Base-by-base conservation (phyloP, 306 rosid genomes). In the Cicer judaicum region DNA sequence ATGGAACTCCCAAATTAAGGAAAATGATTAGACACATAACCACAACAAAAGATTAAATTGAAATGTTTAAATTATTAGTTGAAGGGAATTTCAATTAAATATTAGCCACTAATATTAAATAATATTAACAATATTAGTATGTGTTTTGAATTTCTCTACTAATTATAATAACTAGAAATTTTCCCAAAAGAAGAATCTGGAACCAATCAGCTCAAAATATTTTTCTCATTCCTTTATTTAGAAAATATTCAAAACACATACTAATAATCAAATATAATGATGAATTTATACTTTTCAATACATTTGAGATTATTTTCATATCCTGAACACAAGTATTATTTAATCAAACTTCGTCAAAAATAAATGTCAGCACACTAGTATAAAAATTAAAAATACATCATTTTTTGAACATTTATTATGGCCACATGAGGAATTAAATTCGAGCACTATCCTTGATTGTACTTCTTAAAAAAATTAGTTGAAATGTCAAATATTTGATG, bases 401-500 rank as follows among this genome's bases (percentile, higher is more conserved):
- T 29, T 10, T 66, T 67, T 2, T 42, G 15, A 29, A 43, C 80
- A 29, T 67, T 67, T 67, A 56, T 56, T 15, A 44, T 46, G 24
- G 80, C 54, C 52, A 46, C 75, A 7, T 44, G 42, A 10, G 55
- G 80, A 67, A 55, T 15, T 46, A 56, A 7, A 55, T 68, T 77
- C 75, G 47, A 36, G 50, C 60, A 29, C 42, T 39, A 12, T 41
- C 13, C 29, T 70, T 56, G 13, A 64, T 4, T 55, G 40, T 38
- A 29, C 10, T 71, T 71, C 19, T 24, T 56, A 56, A 43, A 64
- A 40, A 49, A 74, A 52, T 50, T 70, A 68, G 73, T 74, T 74
- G 73, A 73, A 63, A 54, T 43, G 73, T 68, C 47, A 42, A 73
- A 43, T 52, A 59, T 11, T 61, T 43, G 70, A 53, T 78, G 64